These are phyloP conservation scores for Lachnum nothofagi DNA, from an alignment of 2,329 filamentous ascomycete genomes.

Conservation along the genomic window DNA sequence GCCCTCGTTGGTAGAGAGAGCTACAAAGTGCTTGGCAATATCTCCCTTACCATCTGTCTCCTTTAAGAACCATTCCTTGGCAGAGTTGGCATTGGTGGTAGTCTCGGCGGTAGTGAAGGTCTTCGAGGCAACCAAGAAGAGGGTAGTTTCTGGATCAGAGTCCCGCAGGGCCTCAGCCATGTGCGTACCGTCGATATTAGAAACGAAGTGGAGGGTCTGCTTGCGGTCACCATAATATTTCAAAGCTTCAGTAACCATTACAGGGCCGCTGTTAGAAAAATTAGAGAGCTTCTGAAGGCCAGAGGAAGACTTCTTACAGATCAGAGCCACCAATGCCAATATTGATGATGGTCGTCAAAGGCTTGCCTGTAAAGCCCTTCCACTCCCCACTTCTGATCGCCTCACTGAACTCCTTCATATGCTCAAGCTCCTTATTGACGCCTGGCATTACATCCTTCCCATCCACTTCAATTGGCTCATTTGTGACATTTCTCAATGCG, in stretches of 20 bases:
- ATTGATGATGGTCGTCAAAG: constrained; percentile 93
- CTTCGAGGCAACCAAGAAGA: constrained; percentile 98
- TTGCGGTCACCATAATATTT: constrained; percentile 86
- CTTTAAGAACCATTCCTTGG: constrained; percentile 94
- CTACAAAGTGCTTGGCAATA: constrained; percentile 98
- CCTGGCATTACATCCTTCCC: constrained; percentile 90
- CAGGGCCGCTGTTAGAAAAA: constrained; percentile 66
- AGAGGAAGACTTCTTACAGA: constrained; percentile 63
- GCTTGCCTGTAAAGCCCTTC: constrained; percentile 97
- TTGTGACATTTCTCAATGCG: constrained; percentile 83
- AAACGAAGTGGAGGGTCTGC: constrained; percentile 93
- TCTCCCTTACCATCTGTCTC: constrained; percentile 70
- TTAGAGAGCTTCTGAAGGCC: constrained; percentile 18
- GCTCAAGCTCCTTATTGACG: constrained; percentile 83
- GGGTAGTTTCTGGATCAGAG: constrained; percentile 94
- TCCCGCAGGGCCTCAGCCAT: constrained; percentile 85
- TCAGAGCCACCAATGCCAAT: constrained; percentile 97
- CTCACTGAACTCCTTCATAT: constrained; percentile 98
- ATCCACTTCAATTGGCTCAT: constrained; percentile 77
- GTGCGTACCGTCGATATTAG: constrained; percentile 98
- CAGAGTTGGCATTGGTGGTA: constrained; percentile 91
- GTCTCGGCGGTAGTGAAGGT: constrained; percentile 99
- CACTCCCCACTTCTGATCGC: constrained; percentile 90
- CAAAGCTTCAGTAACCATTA: constrained; percentile 97
- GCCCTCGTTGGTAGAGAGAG: constrained; percentile 87